phyloP scores from a whole-genome alignment of 257 asterid genomes.

The Henckelia pumila region DNA sequence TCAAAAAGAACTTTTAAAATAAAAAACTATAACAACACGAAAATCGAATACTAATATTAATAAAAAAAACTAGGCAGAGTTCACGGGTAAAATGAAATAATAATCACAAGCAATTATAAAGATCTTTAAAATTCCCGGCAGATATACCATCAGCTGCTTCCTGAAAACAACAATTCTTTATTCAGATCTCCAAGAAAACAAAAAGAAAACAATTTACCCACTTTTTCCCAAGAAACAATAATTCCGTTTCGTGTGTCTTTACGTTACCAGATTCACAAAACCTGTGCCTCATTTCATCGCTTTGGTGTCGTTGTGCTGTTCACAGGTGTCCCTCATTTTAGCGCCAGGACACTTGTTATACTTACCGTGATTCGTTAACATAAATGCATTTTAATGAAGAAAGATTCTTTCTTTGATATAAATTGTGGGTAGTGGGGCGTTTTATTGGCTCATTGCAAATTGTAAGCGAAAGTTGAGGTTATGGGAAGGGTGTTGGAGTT shows the following conservation, averaged over 20 bases:
- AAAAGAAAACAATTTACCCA: no score
- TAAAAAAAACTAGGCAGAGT: no score
- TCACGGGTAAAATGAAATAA: no score
- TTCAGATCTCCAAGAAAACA: neutral
- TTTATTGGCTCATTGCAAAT: neutral
- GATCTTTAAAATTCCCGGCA: no score
- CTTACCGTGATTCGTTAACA: neutral
- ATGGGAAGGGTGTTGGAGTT: slow-evolving; percentile 27
- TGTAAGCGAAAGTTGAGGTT: slow-evolving; percentile 14
- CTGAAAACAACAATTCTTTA: neutral
- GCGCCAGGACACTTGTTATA: neutral
- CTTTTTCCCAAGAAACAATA: neutral
- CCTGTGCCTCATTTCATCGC: neutral
- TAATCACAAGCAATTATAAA: neutral
- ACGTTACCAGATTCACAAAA: neutral
- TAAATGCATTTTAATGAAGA: neutral
- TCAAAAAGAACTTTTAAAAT: no score
- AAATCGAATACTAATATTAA: no score
- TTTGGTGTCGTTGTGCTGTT: neutral
- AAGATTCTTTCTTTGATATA: neutral
- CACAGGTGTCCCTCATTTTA: neutral
- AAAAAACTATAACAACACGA: no score
- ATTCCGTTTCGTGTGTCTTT: no score
- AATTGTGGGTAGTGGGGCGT: slow-evolving; percentile 17
- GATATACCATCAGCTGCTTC: neutral